These are phyloP conservation scores for Colletotrichum shisoi DNA, from an alignment of 2,329 filamentous ascomycete species.

Conservation along the genomic window DNA sequence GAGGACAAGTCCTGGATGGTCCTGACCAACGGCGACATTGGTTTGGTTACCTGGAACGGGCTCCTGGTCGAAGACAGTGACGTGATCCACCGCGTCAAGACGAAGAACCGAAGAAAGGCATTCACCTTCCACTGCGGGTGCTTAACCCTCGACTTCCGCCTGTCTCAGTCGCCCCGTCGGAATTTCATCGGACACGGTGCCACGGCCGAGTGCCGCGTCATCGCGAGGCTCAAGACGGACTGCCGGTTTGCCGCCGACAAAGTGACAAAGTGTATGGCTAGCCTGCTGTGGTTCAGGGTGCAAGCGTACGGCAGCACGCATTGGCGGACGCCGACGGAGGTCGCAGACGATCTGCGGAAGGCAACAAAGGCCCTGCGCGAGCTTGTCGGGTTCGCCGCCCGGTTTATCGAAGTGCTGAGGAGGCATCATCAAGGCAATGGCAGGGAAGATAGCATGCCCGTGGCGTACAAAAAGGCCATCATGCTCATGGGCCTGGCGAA, in stretches of 20 bases:
- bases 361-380: not conserved
- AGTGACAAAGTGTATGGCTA: constrained; percentile 18
- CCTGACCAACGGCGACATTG: constrained; percentile 4
- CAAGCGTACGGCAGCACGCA: not conserved
- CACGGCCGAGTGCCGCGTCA: constrained; percentile 8
- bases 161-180: not conserved
- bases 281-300: constrained; percentile 6
- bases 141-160: constrained; percentile 3
- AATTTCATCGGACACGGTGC: constrained; percentile 7
- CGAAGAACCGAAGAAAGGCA: not conserved
- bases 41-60: not conserved
- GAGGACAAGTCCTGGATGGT: constrained; percentile 15
- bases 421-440: not conserved
- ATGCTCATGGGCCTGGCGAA: constrained; percentile 11
- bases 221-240: constrained; percentile 3
- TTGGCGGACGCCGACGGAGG: not conserved
- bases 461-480: constrained; percentile 5
- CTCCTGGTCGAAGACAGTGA: not conserved
- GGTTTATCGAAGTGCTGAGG: constrained; percentile 20
- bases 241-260: not conserved
- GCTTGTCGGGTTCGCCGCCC: constrained; percentile 3
- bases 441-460: not conserved
- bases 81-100: not conserved
- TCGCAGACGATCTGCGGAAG: not conserved
- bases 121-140: not conserved